Evolutionary conservation across 805 yeast genomes (phyloP).

Genomic region (Phaffomyces thermotolerans): DNA sequence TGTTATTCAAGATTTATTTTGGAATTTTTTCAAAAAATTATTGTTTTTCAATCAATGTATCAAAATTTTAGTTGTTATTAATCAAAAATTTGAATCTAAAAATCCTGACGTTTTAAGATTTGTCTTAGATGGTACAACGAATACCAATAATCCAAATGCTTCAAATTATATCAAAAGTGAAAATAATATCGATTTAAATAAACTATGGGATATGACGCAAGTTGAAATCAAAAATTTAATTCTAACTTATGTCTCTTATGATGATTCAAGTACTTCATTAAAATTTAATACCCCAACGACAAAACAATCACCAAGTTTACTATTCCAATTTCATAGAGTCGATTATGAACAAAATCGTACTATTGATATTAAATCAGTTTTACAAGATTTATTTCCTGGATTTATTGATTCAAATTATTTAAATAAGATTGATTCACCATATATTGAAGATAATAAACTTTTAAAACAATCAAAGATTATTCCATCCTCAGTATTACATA

Average conservation of each 20-base stretch:
- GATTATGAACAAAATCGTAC: conserved; percentile 30
- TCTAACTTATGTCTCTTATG: conserved; percentile 17
- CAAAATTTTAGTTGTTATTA: conserved; percentile 54
- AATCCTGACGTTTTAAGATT: conserved; percentile 10
- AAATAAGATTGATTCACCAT: conserved; percentile 34
- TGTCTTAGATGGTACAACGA: not conserved
- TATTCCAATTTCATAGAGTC: conserved; percentile 32
- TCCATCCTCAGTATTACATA: conserved; percentile 66
- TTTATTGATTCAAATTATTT: conserved; percentile 33
- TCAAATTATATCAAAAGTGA: not conserved
- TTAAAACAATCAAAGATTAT: conserved; percentile 59
- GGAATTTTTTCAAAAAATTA: conserved; percentile 58
- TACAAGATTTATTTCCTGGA: conserved; percentile 70
- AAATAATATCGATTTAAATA: conserved; percentile 6
- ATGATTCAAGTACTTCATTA: conserved; percentile 3
- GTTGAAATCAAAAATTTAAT: conserved; percentile 16
- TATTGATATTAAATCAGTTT: conserved; percentile 34
- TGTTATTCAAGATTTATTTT: conserved; percentile 62
- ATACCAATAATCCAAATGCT: not conserved
- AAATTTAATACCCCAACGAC: not conserved
- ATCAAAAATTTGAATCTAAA: conserved; percentile 25
- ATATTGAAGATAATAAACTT: conserved; percentile 53
- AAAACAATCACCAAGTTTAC: conserved; percentile 11
- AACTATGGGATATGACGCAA: conserved; percentile 14
- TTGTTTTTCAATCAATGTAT: conserved; percentile 64